Evolutionary conservation across 768 basidiomycete species (phyloP), one percentile per base, ranked within the genome.

Genomic region (Kwoniella shandongensis): DNA sequence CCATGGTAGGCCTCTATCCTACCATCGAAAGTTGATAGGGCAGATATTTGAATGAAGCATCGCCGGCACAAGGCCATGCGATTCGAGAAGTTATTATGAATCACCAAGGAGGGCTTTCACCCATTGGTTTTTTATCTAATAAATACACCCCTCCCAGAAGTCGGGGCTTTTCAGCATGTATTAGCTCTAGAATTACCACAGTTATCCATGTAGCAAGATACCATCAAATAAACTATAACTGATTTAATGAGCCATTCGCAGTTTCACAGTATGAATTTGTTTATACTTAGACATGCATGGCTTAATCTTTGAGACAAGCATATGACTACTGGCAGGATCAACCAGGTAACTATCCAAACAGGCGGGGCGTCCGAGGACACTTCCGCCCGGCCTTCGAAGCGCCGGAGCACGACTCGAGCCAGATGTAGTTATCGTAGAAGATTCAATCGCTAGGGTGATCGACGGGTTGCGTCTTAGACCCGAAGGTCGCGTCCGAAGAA

Each of bases 311-410:
- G 84, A 84, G 84, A 85, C 84, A 85, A 85, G 84, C 84, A 85
- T 85, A 85, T 84, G 83, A 85, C 84, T 85, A 86, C 84, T 85
- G 83, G 85, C 84, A 86, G 84, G 83, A 86, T 86, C 84, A 86
- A 86, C 84, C 85, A 85, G 85, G 83, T 85, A 85, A 84, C 84
- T 84, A 84, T 80, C 81, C 77, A 79, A 65, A 70, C 29, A 13
- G 36, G 35, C 52, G 50, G n/a, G 17, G 22, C 35, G 39, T 17
- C 22, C 32, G 29, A 39, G 39, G 49, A 26, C 52, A 18, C 35
- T 41, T 36, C 29, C 46, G 51, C 18, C 41, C 20, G 44, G 20
- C 27, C 63, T 53, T 55, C 54, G 39, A 61, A 60, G 54, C 66
- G 57, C 63, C 51, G 30, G 61, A 48, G 47, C 35, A 13, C 44